A percentile compares a stretch with the other conserved stretches of the same genome.
These are phyloP conservation scores for Phoma sp. DNA, from an alignment of 2,329 filamentous ascomycete genomes.

Conservation along the genomic window DNA sequence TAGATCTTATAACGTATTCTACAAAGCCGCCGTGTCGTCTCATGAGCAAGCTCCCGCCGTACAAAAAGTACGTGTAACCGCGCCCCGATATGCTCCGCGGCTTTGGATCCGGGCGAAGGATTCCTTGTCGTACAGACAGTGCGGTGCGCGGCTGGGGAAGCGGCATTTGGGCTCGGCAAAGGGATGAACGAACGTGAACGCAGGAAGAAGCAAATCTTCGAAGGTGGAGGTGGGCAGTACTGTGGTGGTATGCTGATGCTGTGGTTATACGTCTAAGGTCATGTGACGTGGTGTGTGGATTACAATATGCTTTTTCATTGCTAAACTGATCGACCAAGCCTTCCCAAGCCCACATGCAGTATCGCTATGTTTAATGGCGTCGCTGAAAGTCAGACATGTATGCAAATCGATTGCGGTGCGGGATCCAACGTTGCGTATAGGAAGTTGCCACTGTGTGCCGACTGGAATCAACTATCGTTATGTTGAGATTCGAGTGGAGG, in stretches of 20 bases:
- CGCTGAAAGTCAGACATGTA: background rate
- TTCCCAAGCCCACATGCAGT: background rate
- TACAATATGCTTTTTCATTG: slow-evolving; percentile 4
- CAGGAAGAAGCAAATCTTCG: background rate
- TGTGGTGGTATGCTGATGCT: no score
- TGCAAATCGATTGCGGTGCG: slow-evolving; percentile 1
- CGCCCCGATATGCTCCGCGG: no score
- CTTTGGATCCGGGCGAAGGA: background rate
- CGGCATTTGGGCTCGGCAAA: background rate
- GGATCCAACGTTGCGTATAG: background rate
- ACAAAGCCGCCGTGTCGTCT: background rate
- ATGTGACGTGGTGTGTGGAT: background rate
- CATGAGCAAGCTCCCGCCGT: no score
- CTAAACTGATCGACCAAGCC: background rate
- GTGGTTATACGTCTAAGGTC: no score
- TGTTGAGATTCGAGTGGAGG: background rate
- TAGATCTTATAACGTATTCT: no score
- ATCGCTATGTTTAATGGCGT: slow-evolving; percentile 2
- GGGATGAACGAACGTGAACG: background rate
- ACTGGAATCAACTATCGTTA: background rate
- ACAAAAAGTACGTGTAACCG: no score
- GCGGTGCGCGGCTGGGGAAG: background rate
- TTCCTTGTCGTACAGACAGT: background rate
- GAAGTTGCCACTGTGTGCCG: background rate
- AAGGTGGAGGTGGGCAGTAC: no score